Percentiles rank a stretch among this genome's conserved stretches.
Conservation (phyloP, 2,329 filamentous ascomycete species). For the Thielaviopsis euricoi region DNA sequence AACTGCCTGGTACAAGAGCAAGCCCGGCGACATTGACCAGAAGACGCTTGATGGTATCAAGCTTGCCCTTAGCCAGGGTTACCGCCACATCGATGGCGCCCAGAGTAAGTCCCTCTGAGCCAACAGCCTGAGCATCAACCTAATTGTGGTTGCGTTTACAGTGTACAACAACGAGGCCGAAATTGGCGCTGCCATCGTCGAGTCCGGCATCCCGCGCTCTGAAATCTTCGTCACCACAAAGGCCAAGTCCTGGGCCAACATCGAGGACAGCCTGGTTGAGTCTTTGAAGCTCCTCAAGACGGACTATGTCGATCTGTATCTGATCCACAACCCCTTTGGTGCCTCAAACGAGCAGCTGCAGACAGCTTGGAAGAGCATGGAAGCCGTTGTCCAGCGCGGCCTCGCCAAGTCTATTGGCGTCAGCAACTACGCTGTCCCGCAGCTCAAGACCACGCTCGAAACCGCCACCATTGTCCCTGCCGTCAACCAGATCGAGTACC, state of each 20-base stretch:
- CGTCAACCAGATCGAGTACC: slow-evolving; percentile 53
- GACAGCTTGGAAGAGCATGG: slow-evolving; percentile 22
- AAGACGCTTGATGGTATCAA: slow-evolving; percentile 5
- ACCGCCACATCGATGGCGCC: slow-evolving; percentile 5
- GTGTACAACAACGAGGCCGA: slow-evolving; percentile 28
- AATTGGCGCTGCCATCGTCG: slow-evolving; percentile 26
- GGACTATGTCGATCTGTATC: slow-evolving; percentile 36
- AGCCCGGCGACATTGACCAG: neutral
- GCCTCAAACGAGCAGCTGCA: slow-evolving; percentile 6
- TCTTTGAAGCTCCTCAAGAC: slow-evolving; percentile 32
- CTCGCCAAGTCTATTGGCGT: slow-evolving; percentile 32
- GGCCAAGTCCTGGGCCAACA: slow-evolving; percentile 26
- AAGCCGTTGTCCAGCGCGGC: slow-evolving; percentile 22
- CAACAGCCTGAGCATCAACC: no score
- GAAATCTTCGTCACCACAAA: slow-evolving; percentile 40
- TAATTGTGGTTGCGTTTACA: neutral
- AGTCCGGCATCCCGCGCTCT: slow-evolving; percentile 22
- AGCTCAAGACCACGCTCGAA: slow-evolving; percentile 25
- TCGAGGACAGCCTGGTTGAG: slow-evolving; percentile 30
- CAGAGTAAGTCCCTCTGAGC: neutral
- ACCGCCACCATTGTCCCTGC: slow-evolving; percentile 41
- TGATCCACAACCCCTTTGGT: slow-evolving; percentile 28
- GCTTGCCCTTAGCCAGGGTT: slow-evolving; percentile 3
- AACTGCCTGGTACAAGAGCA: slow-evolving; percentile 7
- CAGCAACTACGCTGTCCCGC: slow-evolving; percentile 30